Percentiles rank a stretch among this genome's conserved stretches.
Evolutionary conservation across 2,329 filamentous ascomycete species (phyloP).

Genomic region (Harringtonia aguacate): DNA sequence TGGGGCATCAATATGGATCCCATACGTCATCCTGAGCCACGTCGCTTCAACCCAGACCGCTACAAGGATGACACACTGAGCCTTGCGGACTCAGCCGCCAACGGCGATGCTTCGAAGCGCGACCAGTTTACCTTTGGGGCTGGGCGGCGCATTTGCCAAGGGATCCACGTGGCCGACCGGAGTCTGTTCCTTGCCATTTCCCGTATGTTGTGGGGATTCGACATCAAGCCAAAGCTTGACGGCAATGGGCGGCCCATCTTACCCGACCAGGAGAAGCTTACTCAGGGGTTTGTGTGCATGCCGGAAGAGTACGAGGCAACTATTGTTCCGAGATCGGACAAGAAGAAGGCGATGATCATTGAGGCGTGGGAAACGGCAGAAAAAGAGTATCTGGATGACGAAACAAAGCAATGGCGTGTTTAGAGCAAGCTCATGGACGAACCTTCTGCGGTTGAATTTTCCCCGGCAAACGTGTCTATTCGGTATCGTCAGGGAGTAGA

Average conservation of each 20-base stretch:
- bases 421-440: no score
- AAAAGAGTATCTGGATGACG: conserved; percentile 13
- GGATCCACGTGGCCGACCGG: conserved; percentile 41
- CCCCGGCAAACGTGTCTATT: no score
- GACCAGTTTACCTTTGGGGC: conserved; percentile 46
- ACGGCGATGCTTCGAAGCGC: conserved; percentile 23
- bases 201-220: conserved; percentile 30
- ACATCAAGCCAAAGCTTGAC: conserved; percentile 10
- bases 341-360: conserved; percentile 17
- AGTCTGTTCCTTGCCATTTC: conserved; percentile 35
- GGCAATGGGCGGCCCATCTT: conserved; percentile 20
- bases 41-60: conserved; percentile 30
- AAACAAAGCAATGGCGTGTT: conserved; percentile 15
- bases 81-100: conserved; percentile 16
- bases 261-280: conserved; percentile 26
- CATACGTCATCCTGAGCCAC: conserved; percentile 26
- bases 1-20: conserved; percentile 36
- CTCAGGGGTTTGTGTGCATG: conserved; percentile 31
- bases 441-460: no score
- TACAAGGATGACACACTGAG: conserved; percentile 19
- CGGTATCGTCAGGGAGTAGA: no score
- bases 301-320: conserved; percentile 24
- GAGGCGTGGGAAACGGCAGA: conserved; percentile 14
- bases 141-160: conserved; percentile 46
- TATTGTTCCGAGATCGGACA: conserved; percentile 23